These are phyloP conservation scores for Endothia cerciana DNA, from an alignment of 2,329 filamentous ascomycete genomes.

Conservation along the genomic window DNA sequence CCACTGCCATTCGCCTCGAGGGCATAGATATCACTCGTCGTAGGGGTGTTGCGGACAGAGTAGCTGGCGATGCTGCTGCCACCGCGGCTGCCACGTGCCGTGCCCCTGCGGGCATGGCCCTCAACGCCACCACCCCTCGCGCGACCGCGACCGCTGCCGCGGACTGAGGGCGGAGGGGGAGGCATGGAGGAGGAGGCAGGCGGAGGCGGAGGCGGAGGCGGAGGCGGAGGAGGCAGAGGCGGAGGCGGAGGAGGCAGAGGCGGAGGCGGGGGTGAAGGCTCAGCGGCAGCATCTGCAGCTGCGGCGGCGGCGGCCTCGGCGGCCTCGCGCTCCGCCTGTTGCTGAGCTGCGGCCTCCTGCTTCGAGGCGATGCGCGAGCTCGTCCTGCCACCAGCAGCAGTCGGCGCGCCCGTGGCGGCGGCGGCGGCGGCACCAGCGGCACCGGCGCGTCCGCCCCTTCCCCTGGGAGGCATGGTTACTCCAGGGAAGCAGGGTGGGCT, in stretches of 20 bases:
- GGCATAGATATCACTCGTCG: slow-evolving; percentile 9
- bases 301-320: too few relatives aligned
- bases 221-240: slow-evolving; percentile 13
- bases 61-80: slow-evolving; percentile 17
- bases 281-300: slow-evolving; percentile 17
- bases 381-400: slow-evolving; percentile 16
- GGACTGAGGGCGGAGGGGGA: slow-evolving; percentile 8
- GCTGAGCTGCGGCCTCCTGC: slow-evolving; percentile 19
- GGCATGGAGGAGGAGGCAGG: slow-evolving; percentile 8
- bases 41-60: background rate
- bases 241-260: too few relatives aligned
- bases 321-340: slow-evolving; percentile 23
- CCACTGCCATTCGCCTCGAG: slow-evolving; percentile 11
- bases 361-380: slow-evolving; percentile 27
- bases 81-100: slow-evolving; percentile 12
- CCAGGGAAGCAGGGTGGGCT: background rate
- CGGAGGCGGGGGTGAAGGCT: too few relatives aligned
- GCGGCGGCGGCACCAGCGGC: slow-evolving; percentile 11
- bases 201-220: slow-evolving; percentile 11
- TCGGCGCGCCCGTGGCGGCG: too few relatives aligned
- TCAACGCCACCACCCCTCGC: slow-evolving; percentile 12
- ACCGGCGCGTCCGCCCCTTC: slow-evolving; percentile 19
- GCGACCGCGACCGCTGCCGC: slow-evolving; percentile 12
- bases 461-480: slow-evolving; percentile 24
- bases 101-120: slow-evolving; percentile 22